Conservation (phyloP, 2,329 filamentous ascomycete genomes). For the Fusarium pseudoanthophilum region DNA sequence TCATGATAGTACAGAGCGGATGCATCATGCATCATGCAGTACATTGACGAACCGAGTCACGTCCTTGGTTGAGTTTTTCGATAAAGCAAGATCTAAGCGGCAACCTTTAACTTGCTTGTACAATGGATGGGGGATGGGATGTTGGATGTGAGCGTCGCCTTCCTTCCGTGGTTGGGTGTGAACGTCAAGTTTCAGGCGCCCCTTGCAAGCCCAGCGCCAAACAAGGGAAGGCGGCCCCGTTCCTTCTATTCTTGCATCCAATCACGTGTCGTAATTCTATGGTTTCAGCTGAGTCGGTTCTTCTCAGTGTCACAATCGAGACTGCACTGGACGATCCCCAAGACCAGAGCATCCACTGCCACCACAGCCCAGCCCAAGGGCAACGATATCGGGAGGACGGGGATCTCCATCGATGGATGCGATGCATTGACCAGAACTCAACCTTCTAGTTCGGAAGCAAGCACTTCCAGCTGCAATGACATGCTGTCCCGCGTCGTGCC, state of each 20-base stretch:
- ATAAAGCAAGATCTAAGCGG: slow-evolving; percentile 29
- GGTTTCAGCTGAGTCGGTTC: slow-evolving; percentile 40
- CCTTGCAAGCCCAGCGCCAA: slow-evolving; percentile 30
- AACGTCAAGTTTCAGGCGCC: slow-evolving; percentile 32
- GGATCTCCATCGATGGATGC: slow-evolving; percentile 1
- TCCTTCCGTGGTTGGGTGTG: background rate
- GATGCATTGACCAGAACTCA: slow-evolving; percentile 5
- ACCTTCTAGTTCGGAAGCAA: background rate
- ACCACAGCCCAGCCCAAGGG: background rate
- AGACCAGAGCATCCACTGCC: slow-evolving; percentile 13
- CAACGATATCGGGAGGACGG: slow-evolving; percentile 10
- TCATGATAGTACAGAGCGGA: background rate
- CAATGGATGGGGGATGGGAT: slow-evolving; percentile 11
- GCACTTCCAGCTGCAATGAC: slow-evolving; percentile 11
- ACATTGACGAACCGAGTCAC: background rate
- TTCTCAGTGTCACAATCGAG: slow-evolving; percentile 27
- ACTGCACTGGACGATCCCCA: slow-evolving; percentile 17
- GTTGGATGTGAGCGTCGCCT: background rate
- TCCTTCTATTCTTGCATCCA: slow-evolving; percentile 14
- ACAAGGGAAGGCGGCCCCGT: slow-evolving; percentile 32
- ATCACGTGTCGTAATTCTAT: slow-evolving; percentile 28
- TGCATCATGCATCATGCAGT: slow-evolving; percentile 13
- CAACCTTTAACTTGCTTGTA: background rate
- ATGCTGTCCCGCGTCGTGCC: slow-evolving; percentile 14
- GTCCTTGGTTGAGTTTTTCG: slow-evolving; percentile 20